Base-by-base conservation (phyloP, 2,329 filamentous ascomycete species). In the Torrubiella hemipterigena region DNA sequence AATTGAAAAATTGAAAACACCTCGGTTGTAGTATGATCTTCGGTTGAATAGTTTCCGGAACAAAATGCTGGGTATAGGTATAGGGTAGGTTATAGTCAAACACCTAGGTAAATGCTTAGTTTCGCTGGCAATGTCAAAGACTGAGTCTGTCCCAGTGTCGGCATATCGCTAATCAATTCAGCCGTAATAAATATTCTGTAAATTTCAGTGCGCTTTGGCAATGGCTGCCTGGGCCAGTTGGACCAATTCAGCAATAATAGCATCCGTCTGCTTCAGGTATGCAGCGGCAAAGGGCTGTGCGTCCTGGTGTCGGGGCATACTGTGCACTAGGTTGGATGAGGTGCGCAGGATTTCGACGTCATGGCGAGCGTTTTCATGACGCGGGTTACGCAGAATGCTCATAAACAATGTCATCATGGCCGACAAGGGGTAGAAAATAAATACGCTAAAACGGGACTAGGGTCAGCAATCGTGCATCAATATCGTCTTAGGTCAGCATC, bases 351-450 rank as follows among this genome's bases (percentile, higher is more conserved):
- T 50, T 5, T 57, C 54, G 4, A 72, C 42, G 33, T 74, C 69
- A 4, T 54, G 45, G 2, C 50, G 41, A 0, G 65, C 57, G 16
- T 59, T 49, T 0, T 56, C 48, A 17, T 63, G 49, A 0, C 59
- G 48, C 0, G 70, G 69, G 18, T 65, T 54, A 16, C 57, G 50
- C 0, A 75, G 48, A 17, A 73, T 59, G 36, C 66, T 69, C 50
- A 64, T 68, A 41, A 74, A 75, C 1, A 75, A 52, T 2, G 58
- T 59, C 32, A 73, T 51, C 11, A 70, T 50, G 2, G 69, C 69
- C 0, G 65, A 63, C 33, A 69, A 61, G 2, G 69, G 69, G 33
- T 74, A 74, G 41, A 70, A 73, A 3, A 70, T 53, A 4, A 72
- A 46, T n/a, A 61, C 48, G 67, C 69, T 73, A 3, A 32, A 4